Percentiles rank a stretch among this genome's conserved stretches.
These are phyloP conservation scores for Lathyrus aphaca DNA, from an alignment of 306 rosid species.

Conservation along the genomic window DNA sequence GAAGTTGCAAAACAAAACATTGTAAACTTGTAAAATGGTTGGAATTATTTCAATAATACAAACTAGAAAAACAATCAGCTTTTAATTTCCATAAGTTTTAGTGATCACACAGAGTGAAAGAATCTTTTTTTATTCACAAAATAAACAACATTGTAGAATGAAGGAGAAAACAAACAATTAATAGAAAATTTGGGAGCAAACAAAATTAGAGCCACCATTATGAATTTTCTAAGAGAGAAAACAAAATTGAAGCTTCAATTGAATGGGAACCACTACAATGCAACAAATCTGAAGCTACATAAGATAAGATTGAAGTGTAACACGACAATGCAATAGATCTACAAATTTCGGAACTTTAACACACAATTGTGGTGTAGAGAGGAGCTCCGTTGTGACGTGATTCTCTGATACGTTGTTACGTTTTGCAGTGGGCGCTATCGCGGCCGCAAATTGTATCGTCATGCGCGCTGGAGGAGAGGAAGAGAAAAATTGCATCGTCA, in stretches of 20 bases:
- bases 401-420: neutral
- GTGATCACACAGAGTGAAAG: neutral
- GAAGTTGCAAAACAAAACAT: too few relatives aligned
- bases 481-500: neutral
- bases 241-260: constrained; percentile 7
- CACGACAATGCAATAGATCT: neutral
- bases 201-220: constrained; percentile 2
- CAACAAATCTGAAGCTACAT: constrained; percentile 29
- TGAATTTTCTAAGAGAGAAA: constrained; percentile 18
- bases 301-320: constrained; percentile 25
- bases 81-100: neutral
- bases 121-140: neutral
- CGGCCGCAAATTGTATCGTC: neutral
- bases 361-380: neutral
- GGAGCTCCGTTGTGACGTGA: neutral
- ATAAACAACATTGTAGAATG: neutral
- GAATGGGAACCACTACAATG: neutral
- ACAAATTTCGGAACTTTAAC: neutral
- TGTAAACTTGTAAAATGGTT: too few relatives aligned
- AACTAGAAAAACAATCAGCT: too few relatives aligned
- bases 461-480: neutral
- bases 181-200: constrained; percentile 69
- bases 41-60: too few relatives aligned
- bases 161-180: constrained; percentile 53
- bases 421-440: neutral